A percentile compares a stretch with the other conserved stretches of the same genome.
Conservation (phyloP, 768 basidiomycete genomes). For the Boletellus sp. region DNA sequence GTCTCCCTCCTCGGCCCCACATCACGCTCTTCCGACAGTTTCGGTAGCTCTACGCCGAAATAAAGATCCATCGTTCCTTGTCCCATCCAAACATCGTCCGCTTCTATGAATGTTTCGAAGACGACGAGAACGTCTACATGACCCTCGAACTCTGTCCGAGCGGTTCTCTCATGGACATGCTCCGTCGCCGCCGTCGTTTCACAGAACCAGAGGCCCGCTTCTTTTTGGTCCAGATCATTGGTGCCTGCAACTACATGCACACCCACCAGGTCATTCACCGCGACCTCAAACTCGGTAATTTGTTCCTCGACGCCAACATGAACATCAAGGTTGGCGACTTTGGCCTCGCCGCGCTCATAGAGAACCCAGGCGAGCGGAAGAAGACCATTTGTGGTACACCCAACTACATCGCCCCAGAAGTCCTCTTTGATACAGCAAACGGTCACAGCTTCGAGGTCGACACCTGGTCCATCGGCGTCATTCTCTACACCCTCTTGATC, state of each 20-base stretch:
- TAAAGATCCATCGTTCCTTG: slow-evolving; percentile 92
- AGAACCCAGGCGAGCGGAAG: slow-evolving; percentile 94
- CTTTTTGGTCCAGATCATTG: slow-evolving; percentile 92
- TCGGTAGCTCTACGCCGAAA: slow-evolving; percentile 90
- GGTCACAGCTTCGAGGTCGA: slow-evolving; percentile 99
- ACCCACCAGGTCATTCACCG: slow-evolving; percentile 95
- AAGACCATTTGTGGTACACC: slow-evolving; percentile 99
- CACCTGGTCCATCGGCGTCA: slow-evolving; percentile 96
- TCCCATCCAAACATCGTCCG: slow-evolving; percentile 89
- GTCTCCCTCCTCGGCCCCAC: slow-evolving; percentile 8
- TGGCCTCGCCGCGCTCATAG: slow-evolving; percentile 93
- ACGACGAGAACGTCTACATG: slow-evolving; percentile 95
- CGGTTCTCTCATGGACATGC: slow-evolving; percentile 88
- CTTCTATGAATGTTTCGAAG: slow-evolving; percentile 95
- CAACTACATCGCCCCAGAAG: slow-evolving; percentile 98
- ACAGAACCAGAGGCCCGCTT: slow-evolving; percentile 91
- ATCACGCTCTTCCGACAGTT: slow-evolving; percentile 1
- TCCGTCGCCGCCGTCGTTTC: slow-evolving; percentile 81
- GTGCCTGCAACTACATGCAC: slow-evolving; percentile 98
- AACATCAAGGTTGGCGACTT: slow-evolving; percentile 97
- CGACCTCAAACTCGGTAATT: slow-evolving; percentile 93
- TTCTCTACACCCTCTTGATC: slow-evolving; percentile 89
- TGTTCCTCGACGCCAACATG: slow-evolving; percentile 89
- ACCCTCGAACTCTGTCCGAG: slow-evolving; percentile 88
- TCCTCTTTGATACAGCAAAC: slow-evolving; percentile 91